These are phyloP conservation scores for Pyrrhoderma lamaoense DNA, from an alignment of 1,284 basidiomycete genomes.

Conservation along the genomic window DNA sequence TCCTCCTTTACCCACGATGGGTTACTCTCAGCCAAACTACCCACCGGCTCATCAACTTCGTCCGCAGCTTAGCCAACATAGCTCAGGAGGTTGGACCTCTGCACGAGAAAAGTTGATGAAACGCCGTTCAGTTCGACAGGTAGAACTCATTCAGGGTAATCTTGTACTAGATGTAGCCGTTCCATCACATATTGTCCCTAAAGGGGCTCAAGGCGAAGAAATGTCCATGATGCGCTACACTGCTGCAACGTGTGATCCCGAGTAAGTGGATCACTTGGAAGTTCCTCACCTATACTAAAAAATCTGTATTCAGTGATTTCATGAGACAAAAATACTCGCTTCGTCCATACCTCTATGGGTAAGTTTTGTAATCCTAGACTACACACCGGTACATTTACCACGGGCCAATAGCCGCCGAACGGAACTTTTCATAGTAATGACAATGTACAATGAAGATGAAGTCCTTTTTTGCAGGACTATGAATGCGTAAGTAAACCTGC, in stretches of 20 bases:
- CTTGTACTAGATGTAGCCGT: constrained; percentile 77
- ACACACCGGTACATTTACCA: neutral
- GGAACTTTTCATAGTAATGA: constrained; percentile 93
- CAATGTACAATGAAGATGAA: constrained; percentile 96
- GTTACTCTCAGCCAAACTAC: constrained; percentile 46
- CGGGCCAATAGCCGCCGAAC: constrained; percentile 57
- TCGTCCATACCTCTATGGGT: constrained; percentile 69
- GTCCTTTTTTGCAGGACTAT: constrained; percentile 79
- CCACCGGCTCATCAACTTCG: constrained; percentile 42
- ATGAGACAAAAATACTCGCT: constrained; percentile 72
- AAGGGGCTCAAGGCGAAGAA: constrained; percentile 61
- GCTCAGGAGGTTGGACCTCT: constrained; percentile 54
- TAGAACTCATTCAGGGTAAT: constrained; percentile 78
- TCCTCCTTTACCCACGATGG: constrained; percentile 49
- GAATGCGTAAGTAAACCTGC: constrained; percentile 57
- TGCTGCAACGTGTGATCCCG: constrained; percentile 91
- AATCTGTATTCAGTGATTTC: constrained; percentile 41
- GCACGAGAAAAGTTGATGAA: constrained; percentile 73
- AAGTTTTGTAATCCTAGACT: neutral
- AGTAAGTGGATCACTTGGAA: constrained; percentile 28
- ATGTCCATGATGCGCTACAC: constrained; percentile 86
- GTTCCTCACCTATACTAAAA: neutral
- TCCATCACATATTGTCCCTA: constrained; percentile 70
- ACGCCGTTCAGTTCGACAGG: constrained; percentile 69
- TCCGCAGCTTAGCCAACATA: constrained; percentile 40